Conservation (phyloP, 345 rosid species). For the Eucalyptus cloeziana region DNA sequence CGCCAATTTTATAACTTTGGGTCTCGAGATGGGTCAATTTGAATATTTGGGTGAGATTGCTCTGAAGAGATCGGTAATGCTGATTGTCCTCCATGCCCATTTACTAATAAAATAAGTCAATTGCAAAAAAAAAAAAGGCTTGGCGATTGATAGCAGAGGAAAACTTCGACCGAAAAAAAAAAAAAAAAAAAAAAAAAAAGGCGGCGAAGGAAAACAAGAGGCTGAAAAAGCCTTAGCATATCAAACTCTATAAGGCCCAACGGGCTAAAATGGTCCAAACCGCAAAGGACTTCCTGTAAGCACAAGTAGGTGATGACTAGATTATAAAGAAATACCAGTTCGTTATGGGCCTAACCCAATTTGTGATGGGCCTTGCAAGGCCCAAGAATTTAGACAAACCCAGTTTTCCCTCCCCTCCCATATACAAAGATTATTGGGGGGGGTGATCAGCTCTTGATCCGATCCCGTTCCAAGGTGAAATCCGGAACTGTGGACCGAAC, state of each 20-base stretch:
- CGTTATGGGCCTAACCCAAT: background rate
- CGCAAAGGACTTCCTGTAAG: background rate
- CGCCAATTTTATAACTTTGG: background rate
- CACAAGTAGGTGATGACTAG: background rate
- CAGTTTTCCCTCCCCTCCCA: background rate
- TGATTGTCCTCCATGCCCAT: background rate
- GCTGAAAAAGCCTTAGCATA: background rate
- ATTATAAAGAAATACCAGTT: background rate
- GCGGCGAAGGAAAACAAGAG: background rate
- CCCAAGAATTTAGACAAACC: background rate
- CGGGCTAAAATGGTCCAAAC: background rate
- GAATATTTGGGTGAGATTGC: background rate
- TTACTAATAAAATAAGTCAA: background rate
- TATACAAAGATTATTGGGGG: background rate
- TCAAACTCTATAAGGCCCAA: background rate
- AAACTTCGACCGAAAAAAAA: too few relatives aligned
- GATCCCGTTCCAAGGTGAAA: fast-evolving
- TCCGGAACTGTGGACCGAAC: fast-evolving
- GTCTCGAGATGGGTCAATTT: background rate
- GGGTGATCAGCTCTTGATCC: fast-evolving
- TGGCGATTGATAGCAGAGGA: background rate
- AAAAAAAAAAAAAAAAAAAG: too few relatives aligned
- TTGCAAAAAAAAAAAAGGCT: background rate
- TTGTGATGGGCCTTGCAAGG: background rate
- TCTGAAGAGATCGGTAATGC: background rate